Conservation (phyloP, 2,329 filamentous ascomycete genomes). For the Colletotrichum nymphaeae region DNA sequence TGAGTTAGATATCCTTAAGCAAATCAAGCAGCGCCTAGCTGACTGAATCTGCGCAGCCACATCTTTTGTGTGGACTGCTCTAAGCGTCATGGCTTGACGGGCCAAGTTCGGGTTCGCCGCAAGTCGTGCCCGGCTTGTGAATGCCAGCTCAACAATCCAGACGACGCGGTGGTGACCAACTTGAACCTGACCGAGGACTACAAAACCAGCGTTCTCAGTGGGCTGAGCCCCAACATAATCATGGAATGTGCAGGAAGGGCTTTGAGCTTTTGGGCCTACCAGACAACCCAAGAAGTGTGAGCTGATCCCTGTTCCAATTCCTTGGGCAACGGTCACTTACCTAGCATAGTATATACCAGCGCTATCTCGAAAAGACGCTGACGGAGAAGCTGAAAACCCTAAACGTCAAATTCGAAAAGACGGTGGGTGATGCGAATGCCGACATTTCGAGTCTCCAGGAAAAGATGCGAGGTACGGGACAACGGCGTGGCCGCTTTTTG, state of each 20-base stretch:
- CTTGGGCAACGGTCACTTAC: conserved; percentile 15
- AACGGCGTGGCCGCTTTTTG: background rate
- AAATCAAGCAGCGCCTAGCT: background rate
- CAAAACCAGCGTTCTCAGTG: conserved; percentile 87
- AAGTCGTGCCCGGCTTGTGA: conserved; percentile 81
- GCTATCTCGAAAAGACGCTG: conserved; percentile 77
- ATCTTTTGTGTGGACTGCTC: conserved; percentile 87
- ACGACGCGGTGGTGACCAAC: conserved; percentile 79
- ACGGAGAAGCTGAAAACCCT: conserved; percentile 77
- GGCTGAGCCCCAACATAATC: conserved; percentile 81
- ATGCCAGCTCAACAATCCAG: conserved; percentile 73
- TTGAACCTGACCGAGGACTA: conserved; percentile 89
- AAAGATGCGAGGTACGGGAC: conserved; percentile 69
- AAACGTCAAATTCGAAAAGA: conserved; percentile 75
- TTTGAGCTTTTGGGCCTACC: conserved; percentile 87
- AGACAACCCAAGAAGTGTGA: conserved; percentile 85
- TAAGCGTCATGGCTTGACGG: conserved; percentile 70
- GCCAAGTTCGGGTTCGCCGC: conserved; percentile 61
- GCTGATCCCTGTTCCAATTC: conserved; percentile 37
- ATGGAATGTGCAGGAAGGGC: conserved; percentile 88
- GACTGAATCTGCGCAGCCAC: conserved; percentile 57
- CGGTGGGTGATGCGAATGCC: conserved; percentile 79
- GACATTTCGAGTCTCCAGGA: conserved; percentile 76
- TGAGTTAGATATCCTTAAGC: conserved; percentile 43
- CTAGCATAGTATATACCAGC: conserved; percentile 76